Conservation (phyloP, 352 stramenopile genomes). For the Thalassiosira gravida region DNA sequence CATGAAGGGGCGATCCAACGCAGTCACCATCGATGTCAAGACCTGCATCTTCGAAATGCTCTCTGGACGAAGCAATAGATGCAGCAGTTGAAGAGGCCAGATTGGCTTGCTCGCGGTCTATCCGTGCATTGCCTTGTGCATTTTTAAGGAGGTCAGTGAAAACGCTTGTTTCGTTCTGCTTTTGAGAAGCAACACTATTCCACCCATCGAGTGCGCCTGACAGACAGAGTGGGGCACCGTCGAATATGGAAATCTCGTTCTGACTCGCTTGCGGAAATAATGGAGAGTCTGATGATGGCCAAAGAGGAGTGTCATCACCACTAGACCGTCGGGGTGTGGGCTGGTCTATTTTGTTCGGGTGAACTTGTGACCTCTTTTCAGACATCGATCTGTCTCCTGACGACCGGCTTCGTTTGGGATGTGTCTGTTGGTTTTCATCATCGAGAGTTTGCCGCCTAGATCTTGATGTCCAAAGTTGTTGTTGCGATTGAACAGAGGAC, state of each 20-base stretch:
- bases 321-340: slow-evolving; percentile 13
- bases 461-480: slow-evolving; percentile 37
- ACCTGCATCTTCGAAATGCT: slow-evolving; percentile 27
- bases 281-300: slow-evolving; percentile 25
- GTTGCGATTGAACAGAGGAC: slow-evolving; percentile 24
- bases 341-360: slow-evolving; percentile 13
- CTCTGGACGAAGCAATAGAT: slow-evolving; percentile 77
- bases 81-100: slow-evolving; percentile 76
- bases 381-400: slow-evolving; percentile 18
- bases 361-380: slow-evolving; percentile 13
- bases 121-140: slow-evolving; percentile 15
- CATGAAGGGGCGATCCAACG: neutral
- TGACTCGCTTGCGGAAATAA: slow-evolving; percentile 33
- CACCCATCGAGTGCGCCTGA: slow-evolving; percentile 40
- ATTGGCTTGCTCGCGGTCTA: slow-evolving; percentile 41
- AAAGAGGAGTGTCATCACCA: slow-evolving; percentile 14
- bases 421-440: neutral
- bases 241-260: slow-evolving; percentile 40
- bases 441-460: slow-evolving; percentile 14
- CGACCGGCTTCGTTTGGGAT: slow-evolving; percentile 37
- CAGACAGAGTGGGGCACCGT: slow-evolving; percentile 40
- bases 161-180: slow-evolving; percentile 64
- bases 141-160: slow-evolving; percentile 66
- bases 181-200: slow-evolving; percentile 41
- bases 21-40: slow-evolving; percentile 43